These are phyloP conservation scores for Striga asiatica DNA, from an alignment of 257 asterid species.

Conservation along the genomic window DNA sequence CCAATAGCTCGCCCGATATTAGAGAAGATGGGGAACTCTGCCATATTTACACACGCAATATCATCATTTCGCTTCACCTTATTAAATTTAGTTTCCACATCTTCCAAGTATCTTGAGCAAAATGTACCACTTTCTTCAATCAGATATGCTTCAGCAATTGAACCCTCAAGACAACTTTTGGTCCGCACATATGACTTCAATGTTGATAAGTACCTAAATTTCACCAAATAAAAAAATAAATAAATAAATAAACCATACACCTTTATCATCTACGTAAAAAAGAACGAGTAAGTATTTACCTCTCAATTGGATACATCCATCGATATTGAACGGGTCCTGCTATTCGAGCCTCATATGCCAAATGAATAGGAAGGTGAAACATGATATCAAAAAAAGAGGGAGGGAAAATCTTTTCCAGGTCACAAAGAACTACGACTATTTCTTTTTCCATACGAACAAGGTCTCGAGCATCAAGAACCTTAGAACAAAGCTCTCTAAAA, in stretches of 20 bases:
- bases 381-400: slow-evolving; percentile 16
- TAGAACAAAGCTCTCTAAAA: neutral
- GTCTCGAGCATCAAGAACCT: neutral
- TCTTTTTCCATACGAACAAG: slow-evolving; percentile 4
- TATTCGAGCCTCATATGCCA: slow-evolving; percentile 13
- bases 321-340: neutral
- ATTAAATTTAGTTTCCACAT: neutral
- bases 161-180: slow-evolving; percentile 1
- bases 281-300: neutral
- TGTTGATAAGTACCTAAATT: neutral
- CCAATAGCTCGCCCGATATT: neutral
- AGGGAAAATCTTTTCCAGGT: slow-evolving; percentile 10
- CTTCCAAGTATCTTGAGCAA: slow-evolving; percentile 10
- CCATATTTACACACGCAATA: neutral
- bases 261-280: neutral
- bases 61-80: neutral
- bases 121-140: neutral
- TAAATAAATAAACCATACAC: too few species aligned
- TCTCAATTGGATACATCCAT: slow-evolving; percentile 13
- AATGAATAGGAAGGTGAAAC: slow-evolving; percentile 14
- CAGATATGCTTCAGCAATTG: slow-evolving; percentile 1
- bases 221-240: too few species aligned
- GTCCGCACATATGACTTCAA: slow-evolving; percentile 6
- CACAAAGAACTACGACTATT: neutral
- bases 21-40: neutral